Evolutionary conservation across 139 green algal genomes (phyloP).

Genomic region (Desmodesmus armatus): DNA sequence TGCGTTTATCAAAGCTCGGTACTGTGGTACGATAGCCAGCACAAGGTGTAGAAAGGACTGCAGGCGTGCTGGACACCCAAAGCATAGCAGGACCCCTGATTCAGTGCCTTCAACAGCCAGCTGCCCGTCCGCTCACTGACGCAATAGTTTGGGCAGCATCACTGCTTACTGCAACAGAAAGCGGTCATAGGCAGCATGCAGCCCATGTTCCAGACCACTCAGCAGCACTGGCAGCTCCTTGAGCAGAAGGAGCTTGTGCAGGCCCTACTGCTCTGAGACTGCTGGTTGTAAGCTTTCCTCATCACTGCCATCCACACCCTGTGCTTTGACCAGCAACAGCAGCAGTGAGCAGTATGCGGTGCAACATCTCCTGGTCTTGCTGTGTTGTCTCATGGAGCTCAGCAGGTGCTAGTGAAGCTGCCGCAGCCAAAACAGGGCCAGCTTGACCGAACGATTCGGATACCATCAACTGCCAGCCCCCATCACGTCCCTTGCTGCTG

Average conservation of each 20-base stretch:
- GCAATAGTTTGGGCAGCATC: neutral
- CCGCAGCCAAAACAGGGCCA: neutral
- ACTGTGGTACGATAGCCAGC: no score
- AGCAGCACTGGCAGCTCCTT: neutral
- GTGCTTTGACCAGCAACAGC: neutral
- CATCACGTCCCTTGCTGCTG: neutral
- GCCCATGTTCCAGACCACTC: neutral
- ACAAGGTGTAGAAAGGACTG: no score
- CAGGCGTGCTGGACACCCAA: neutral
- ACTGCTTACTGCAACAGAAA: conserved; percentile 8
- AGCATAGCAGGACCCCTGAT: no score
- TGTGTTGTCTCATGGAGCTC: neutral
- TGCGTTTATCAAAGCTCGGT: no score
- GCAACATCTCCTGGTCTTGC: neutral
- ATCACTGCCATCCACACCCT: no score
- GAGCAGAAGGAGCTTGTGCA: no score
- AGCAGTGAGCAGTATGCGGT: neutral
- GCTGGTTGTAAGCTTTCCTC: neutral
- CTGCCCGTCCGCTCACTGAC: neutral
- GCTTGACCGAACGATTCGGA: neutral
- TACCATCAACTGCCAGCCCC: neutral
- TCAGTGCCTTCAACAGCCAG: no score
- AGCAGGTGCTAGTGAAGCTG: conserved; percentile 39
- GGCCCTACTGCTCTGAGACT: neutral
- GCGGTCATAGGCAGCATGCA: conserved; percentile 10